Conservation (phyloP, 148 eudicot species). For the Diospyros kaki region DNA sequence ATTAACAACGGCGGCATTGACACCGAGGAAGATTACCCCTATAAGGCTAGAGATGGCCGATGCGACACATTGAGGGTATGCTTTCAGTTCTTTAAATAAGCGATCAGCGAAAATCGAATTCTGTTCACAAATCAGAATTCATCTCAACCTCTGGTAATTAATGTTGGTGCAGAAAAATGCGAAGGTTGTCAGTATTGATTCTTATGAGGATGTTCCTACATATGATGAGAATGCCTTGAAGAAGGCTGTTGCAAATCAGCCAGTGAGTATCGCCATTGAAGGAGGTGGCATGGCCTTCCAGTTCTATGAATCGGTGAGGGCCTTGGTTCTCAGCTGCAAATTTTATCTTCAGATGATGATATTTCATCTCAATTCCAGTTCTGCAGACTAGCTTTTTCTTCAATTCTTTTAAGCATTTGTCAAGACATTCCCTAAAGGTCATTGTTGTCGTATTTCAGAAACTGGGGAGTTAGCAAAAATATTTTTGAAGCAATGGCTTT, state of each 20-base stretch:
- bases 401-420: too few relatives aligned
- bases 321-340: neutral
- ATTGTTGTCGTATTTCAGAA: too few relatives aligned
- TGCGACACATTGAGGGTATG: slow-evolving; percentile 67
- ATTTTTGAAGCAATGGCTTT: too few relatives aligned
- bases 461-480: too few relatives aligned
- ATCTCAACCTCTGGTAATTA: neutral
- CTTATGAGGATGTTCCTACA: slow-evolving; percentile 66
- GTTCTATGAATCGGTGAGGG: slow-evolving; percentile 49
- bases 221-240: slow-evolving; percentile 53
- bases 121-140: neutral
- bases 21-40: slow-evolving; percentile 76
- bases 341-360: too few relatives aligned
- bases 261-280: slow-evolving; percentile 70
- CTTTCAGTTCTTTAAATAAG: neutral
- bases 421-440: too few relatives aligned
- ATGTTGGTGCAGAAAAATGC: slow-evolving; percentile 62
- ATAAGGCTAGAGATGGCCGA: slow-evolving; percentile 49
- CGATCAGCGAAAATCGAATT: neutral
- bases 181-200: slow-evolving; percentile 63
- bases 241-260: slow-evolving; percentile 72
- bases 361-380: too few relatives aligned
- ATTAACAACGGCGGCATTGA: slow-evolving; percentile 89
- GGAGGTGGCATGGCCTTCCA: slow-evolving; percentile 73
- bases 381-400: too few relatives aligned